These are phyloP conservation scores for Flaveria trinervia DNA, from an alignment of 129 eudicot genomes.

Conservation along the genomic window DNA sequence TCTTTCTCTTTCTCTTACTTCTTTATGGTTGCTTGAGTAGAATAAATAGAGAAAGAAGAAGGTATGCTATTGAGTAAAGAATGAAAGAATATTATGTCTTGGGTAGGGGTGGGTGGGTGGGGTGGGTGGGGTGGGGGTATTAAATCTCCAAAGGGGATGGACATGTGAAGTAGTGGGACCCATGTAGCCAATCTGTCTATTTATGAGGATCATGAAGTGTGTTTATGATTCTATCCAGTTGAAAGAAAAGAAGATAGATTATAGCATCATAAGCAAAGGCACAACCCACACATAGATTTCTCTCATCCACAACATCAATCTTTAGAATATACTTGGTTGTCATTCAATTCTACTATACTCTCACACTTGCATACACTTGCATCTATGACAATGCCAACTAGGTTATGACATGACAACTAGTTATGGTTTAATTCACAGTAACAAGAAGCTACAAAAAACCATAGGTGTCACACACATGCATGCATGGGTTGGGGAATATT, in stretches of 20 bases:
- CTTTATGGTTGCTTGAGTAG: constrained; percentile 20
- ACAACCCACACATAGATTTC: constrained; percentile 48
- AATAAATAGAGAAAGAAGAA: constrained; percentile 38
- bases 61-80: constrained; percentile 37
- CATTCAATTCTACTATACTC: constrained; percentile 40
- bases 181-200: constrained; percentile 62
- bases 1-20: constrained; percentile 1
- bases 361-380: constrained; percentile 38
- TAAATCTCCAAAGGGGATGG: constrained; percentile 30
- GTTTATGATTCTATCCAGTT: constrained; percentile 66
- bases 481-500: constrained; percentile 43
- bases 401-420: constrained; percentile 30
- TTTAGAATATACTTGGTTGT: constrained; percentile 64
- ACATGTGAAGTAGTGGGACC: constrained; percentile 76
- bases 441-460: constrained; percentile 41
- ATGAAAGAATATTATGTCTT: constrained; percentile 37
- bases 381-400: constrained; percentile 28
- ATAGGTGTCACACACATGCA: constrained; percentile 56
- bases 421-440: constrained; percentile 36
- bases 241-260: constrained; percentile 48
- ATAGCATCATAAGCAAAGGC: constrained; percentile 46
- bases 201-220: constrained; percentile 45
- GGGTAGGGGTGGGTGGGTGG: constrained; percentile 11
- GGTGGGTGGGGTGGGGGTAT: constrained; percentile 16
- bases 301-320: constrained; percentile 63